Evolutionary conservation across 148 eudicot species (phyloP).

Genomic region (Salicornia ramosissima): DNA sequence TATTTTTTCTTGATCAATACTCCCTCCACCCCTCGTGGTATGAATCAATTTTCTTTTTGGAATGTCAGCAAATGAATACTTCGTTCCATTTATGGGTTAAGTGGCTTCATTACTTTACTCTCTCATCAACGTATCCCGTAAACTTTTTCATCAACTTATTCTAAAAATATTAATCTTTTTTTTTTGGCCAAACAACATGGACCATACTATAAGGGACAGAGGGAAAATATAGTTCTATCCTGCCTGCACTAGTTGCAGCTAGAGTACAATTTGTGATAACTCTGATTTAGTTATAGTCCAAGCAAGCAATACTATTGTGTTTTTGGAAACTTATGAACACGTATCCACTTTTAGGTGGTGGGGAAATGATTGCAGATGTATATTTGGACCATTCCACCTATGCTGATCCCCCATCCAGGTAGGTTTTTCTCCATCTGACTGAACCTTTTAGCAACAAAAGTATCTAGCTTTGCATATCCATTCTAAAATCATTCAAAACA

Average conservation of each 20-base stretch:
- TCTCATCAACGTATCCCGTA: no score
- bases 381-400: constrained; percentile 86
- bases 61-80: no score
- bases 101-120: no score
- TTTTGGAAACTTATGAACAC: constrained; percentile 11
- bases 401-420: constrained; percentile 99
- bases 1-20: constrained; percentile 7
- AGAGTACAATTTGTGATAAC: background rate
- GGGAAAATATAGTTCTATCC: background rate
- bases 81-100: no score
- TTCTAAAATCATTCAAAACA: no score
- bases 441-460: constrained; percentile 6
- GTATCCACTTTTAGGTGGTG: constrained; percentile 61
- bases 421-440: constrained; percentile 11
- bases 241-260: background rate
- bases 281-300: background rate
- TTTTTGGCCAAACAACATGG: no score
- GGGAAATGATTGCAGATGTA: constrained; percentile 98
- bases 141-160: no score
- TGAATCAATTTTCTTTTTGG: no score
- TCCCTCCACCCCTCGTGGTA: no score
- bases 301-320: background rate
- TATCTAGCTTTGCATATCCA: background rate
- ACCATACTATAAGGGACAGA: no score
- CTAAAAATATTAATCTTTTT: no score